phyloP scores from a whole-genome alignment of 2,329 filamentous ascomycete species.

The Paraphaeosphaeria sporulosa region DNA sequence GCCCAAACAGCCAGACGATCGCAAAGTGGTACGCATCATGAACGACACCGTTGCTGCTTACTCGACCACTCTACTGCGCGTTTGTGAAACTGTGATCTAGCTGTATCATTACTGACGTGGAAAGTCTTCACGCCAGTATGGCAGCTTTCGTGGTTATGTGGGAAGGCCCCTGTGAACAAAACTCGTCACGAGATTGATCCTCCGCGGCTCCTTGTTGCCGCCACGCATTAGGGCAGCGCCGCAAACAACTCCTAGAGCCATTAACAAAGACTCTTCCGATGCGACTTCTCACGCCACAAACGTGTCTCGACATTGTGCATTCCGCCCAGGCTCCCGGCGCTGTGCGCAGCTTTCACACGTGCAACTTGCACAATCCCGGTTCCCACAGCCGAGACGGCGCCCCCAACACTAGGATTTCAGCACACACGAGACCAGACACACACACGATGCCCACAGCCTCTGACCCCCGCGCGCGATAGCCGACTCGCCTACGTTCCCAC shows the following conservation, averaged over 20 bases:
- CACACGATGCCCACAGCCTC: neutral
- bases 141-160: neutral
- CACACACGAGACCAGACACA: neutral
- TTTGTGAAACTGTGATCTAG: neutral
- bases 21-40: neutral
- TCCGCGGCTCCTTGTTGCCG: no score
- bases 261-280: neutral
- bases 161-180: neutral
- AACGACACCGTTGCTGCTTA: neutral
- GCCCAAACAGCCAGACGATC: neutral
- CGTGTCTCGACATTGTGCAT: neutral
- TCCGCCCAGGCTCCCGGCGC: neutral
- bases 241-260: neutral
- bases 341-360: neutral
- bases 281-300: neutral
- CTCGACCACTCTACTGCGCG: neutral
- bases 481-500: neutral
- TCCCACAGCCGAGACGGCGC: neutral
- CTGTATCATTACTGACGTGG: neutral
- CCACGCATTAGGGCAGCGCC: no score
- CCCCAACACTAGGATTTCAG: neutral
- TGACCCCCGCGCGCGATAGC: no score
- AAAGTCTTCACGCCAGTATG: neutral
- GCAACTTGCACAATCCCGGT: neutral
- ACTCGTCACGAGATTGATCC: neutral